Conservation (phyloP, 441 rosid genomes). For the Gossypium trilobum region DNA sequence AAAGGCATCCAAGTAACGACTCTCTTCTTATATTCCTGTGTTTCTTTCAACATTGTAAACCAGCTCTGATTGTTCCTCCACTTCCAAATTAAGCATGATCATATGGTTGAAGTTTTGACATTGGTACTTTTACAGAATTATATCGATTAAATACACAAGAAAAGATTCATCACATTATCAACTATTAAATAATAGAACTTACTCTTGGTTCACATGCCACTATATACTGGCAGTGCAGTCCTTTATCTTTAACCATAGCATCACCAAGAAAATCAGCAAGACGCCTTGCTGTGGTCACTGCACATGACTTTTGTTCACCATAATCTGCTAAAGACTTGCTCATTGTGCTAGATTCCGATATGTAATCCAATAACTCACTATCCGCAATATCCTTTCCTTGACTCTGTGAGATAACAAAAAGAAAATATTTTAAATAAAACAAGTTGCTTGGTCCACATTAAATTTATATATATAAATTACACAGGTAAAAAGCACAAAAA, state of each 20-base stretch:
- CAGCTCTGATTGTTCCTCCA: constrained; percentile 1
- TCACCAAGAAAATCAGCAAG: constrained; percentile 93
- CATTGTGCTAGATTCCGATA: constrained; percentile 99
- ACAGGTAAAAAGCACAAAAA: not conserved
- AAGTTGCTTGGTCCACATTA: constrained; percentile 10
- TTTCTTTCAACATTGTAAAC: not conserved
- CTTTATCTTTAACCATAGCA: constrained; percentile 95
- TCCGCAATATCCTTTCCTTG: constrained; percentile 90
- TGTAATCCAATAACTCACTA: constrained; percentile 87
- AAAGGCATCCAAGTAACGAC: not conserved
- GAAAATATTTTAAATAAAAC: constrained; percentile 12
- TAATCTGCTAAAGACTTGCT: constrained; percentile 94
- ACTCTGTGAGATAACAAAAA: constrained; percentile 44
- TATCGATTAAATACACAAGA: not conserved
- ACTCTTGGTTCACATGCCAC: constrained; percentile 97
- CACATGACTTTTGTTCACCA: constrained; percentile 95
- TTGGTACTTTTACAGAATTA: not conserved
- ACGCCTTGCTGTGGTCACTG: constrained; percentile 96
- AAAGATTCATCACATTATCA: not conserved
- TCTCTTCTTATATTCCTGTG: not conserved
- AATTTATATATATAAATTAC: not conserved
- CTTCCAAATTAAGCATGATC: constrained; percentile 3
- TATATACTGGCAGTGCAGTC: constrained; percentile 92
- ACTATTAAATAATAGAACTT: constrained; percentile 20
- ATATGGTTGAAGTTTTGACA: not conserved